Base-by-base conservation (phyloP, 495 filamentous ascomycete genomes). In the Penicillium herquei region DNA sequence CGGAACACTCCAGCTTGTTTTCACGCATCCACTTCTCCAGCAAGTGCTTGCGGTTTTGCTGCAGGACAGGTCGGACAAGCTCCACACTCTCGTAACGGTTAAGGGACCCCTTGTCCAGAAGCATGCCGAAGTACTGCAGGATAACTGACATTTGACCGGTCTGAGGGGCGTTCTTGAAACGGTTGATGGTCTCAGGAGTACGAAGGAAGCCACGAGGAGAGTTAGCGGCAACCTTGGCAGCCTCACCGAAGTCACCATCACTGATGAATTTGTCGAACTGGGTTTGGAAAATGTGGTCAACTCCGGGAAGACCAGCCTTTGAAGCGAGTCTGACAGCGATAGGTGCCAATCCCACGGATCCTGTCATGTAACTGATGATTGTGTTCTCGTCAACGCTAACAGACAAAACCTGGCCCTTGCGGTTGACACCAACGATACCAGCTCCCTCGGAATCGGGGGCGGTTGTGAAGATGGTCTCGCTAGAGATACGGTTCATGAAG, bases 401-500 rank as follows among this genome's bases (percentile, higher is more conserved):
- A 44, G 92, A 87, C 62, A 99, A 79, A 39, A 99, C 92, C 72
- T 98, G 95, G 40, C 94, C 94, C 76, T 96, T 96, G 52, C 95
- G 84, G 70, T 99, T 99, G 54, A 99, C 90, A 51, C 92, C 92
- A n/a, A 96, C 81, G 56, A 97, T 85, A 62, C 94, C 94, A 52
- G 83, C 83, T 21, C 89, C 91, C 1, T 92, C 86, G n/a, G 80
- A 81, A 67, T 98, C 93, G 12, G 85, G 74, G 6, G 91, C 86
- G 11, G 92, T 96, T 13, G 92, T 92, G 75, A 99, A 99, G 66
- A 99, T 98, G 0, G 94, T 99, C 67, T 99, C 94, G 75, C 91
- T 95, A 17, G 94, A 99, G 65, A 99, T 99, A 49, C 94, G 88
- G 76, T 99, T 98, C 92, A 99, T 96, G 84, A 96, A 99, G 67